Evolutionary conservation across 345 rosid genomes (phyloP), one percentile per base, ranked within the genome.

Genomic region (Gossypium anomalum): DNA sequence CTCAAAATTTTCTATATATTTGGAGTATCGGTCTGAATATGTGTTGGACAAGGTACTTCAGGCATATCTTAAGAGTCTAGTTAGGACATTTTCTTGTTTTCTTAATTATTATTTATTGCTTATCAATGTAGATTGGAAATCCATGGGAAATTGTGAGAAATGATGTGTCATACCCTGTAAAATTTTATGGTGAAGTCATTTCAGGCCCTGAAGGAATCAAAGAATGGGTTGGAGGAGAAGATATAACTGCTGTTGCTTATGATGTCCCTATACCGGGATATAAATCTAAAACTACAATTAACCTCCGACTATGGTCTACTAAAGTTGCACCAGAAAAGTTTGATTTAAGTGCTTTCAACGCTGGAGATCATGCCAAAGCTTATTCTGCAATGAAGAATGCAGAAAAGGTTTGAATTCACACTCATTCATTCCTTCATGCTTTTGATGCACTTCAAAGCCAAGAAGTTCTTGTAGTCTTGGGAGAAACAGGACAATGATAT

Each of bases 201-300:
- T 77, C 79, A 49, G 87, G 86, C 74, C 80, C 93, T 56, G 86
- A 91, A 80, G 93, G 97, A 70, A 85, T 78, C 73, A 89, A 53
- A 23, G 81, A 73, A 71, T 91, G 97, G 97, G 86, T 85, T 80
- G 97, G 93, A 70, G 97, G 97, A 80, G 97, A 91, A 79, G 87
- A 89, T 76, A 81, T 91, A 73, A 66, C 67, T 11, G 97, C 92
- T 8, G 83, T 89, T 79, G 93, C 97, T 41, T 82, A 86, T 80
- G 97, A 91, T 82, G 86, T 91, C 62, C 97, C 97, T 2, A 89
- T 91, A 77, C 97, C 97, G 13, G 97, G 97, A 38, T 91, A 91
- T 53, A 87, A 83, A 82, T 89, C 96, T 51, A 91, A 86, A 82
- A 89, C 90, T 49, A 85, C 96, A 5, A 83, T 87, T 77, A 91